Evolutionary conservation across 805 yeast genomes (phyloP).

Genomic region (Candida qinlingensis): DNA sequence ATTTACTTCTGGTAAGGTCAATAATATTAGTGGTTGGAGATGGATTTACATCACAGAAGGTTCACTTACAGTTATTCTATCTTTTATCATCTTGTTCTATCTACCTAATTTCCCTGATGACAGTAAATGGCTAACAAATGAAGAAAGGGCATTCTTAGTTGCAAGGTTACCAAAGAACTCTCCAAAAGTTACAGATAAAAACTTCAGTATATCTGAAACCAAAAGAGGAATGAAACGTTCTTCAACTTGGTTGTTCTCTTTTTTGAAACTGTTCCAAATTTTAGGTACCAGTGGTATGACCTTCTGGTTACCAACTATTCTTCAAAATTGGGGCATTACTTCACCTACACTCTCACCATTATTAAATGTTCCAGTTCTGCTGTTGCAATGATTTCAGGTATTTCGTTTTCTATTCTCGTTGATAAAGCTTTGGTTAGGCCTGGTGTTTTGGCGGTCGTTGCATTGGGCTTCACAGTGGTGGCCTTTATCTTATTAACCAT

Average conservation of each 20-base stretch:
- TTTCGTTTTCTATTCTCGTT: slow-evolving; percentile 12
- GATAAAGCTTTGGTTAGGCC: slow-evolving; percentile 10
- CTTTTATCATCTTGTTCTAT: slow-evolving; percentile 3
- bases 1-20: slow-evolving; percentile 11
- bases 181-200: slow-evolving; percentile 5
- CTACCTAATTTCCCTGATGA: slow-evolving; percentile 21
- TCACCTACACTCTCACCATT: slow-evolving; percentile 9
- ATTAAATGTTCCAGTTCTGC: slow-evolving; percentile 17
- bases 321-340: slow-evolving; percentile 11
- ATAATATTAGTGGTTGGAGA: slow-evolving; percentile 15
- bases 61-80: slow-evolving; percentile 10
- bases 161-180: slow-evolving; percentile 7
- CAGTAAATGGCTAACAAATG: slow-evolving; percentile 13
- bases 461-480: background rate
- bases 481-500: slow-evolving; percentile 4
- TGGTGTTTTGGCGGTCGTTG: background rate
- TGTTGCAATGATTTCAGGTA: slow-evolving; percentile 10
- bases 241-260: slow-evolving; percentile 8
- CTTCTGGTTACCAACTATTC: slow-evolving; percentile 15
- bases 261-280: slow-evolving; percentile 9
- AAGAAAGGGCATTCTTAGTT: slow-evolving; percentile 10
- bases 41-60: slow-evolving; percentile 22
- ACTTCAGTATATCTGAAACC: background rate
- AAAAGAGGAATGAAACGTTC: slow-evolving; percentile 4
- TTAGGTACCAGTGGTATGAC: slow-evolving; percentile 16